Base-by-base conservation (phyloP, 129 eudicot species). In the Scalesia atractyloides region DNA sequence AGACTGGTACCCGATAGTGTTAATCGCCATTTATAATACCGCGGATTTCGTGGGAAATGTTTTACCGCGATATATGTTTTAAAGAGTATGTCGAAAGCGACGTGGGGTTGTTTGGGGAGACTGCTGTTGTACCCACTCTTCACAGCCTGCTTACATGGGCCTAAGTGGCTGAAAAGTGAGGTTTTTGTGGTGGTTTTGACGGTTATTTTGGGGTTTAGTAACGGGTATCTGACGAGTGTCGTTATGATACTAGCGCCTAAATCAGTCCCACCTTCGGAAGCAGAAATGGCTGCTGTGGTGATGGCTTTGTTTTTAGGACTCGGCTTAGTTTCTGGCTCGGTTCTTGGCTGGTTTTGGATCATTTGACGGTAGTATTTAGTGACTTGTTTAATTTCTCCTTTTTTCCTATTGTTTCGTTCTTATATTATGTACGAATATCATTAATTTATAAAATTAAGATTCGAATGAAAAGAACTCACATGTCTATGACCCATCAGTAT, bases 191-290 rank as follows among this genome's bases (percentile, higher is more conserved):
- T 77, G 62, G 52, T 85, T 75, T 80, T 91, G 75, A 88, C 97
- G 5, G 49, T 79, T 70, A 69, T 86, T 79, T 83, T 91, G 39
- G 97, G 97, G n/a, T 62, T 91, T 18, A 91, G 83, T 53, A 91
- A 91, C 59, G 97, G 97, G 56, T 91, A 91, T 74, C 68, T 91
- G 56, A 91, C 97, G 20, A 91, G 97, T 79, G 92, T 79, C 63
- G 33, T 91, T 48, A 91, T 91, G 97, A 88, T 91, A 20, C 86
- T 84, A 47, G 79, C 91, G 7, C 97, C 97, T 44, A 88, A 91
- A 79, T 66, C 80, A 14, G 97, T 91, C 64, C 74, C 82, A 52
- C 47, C 73, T 64, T 52, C 81, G 10, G 97, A 91, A 75, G 86
- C 96, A 14, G 91, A 88, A 75, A 77, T 79, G 52, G 90, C 93